Base-by-base conservation (phyloP, 176 grass and related monocot genomes). In the Tillandsia fasciculata region DNA sequence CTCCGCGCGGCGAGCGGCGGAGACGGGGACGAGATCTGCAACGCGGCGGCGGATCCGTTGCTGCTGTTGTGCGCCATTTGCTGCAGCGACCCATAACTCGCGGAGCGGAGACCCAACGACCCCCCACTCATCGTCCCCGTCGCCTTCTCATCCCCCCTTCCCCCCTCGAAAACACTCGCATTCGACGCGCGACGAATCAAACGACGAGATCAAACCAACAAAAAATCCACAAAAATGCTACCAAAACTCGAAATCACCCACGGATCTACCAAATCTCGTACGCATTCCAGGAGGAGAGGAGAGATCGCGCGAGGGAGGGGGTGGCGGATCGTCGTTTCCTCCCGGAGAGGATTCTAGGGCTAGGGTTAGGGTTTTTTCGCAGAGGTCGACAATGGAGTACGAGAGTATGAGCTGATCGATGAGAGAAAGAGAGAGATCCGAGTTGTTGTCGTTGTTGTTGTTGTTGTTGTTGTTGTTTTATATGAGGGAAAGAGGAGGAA, bases 41-140 rank as follows among this genome's bases (percentile, higher is more conserved):
- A 72, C 76, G 65, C 76, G 73, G n/a, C 49, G 64, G 13, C 59
- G 64, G 50, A 33, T 27, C 70, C 67, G 47, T 17, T 53, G 65
- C 66, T 67, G 75, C 79, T 78, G 72, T 69, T 80, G 67, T 42
- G 33, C 33, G 33, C 33, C 33, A 42, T 74, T 70, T 86, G 85
- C 76, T 74, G 92, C 88, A 92, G 68, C 72, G 93, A 96, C 74
- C 88, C 93, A 83, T 92, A 87, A 85, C 88, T 96, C 78, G 78
- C 86, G 18, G 88, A 75, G 82, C 93, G 87, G 70, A 96, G 70
- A 51, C 93, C 93, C 81, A 96, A 83, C 83, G 93, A 87, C 79
- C 69, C 77, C 52, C 71, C 82, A 79, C 72, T 84, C 82, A 84
- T 84, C 68, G 71, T 79, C 73, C 77, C 71, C 78, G 57, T 49